These are phyloP conservation scores for Angomonas desouzai DNA, from an alignment of 208 protist species.

Conservation along the genomic window DNA sequence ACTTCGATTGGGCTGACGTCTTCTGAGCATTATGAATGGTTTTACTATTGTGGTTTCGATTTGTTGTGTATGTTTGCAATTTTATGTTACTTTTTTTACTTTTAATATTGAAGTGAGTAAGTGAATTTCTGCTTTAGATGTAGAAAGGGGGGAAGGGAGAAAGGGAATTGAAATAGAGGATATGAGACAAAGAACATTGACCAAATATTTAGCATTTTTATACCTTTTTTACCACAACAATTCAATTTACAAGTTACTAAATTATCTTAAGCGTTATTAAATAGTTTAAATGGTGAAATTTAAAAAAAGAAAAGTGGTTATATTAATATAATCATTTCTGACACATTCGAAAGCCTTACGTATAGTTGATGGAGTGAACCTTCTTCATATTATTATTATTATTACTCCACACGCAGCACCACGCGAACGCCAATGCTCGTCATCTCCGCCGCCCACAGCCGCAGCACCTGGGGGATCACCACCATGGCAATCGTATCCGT, in stretches of 20 bases:
- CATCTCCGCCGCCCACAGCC: constrained; percentile 85
- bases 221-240: not conserved
- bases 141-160: too few relatives aligned
- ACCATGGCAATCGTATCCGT: constrained; percentile 85
- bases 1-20: constrained; percentile 6
- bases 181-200: too few relatives aligned
- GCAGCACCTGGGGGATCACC: constrained; percentile 89
- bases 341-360: too few relatives aligned
- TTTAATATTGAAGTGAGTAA: too few relatives aligned
- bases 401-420: constrained; percentile 25
- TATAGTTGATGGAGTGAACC: too few relatives aligned
- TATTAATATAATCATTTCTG: not conserved
- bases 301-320: constrained; percentile 4
- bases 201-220: too few relatives aligned
- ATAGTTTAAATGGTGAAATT: too few relatives aligned
- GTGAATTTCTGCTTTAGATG: too few relatives aligned
- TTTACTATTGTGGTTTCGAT: too few relatives aligned
- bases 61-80: too few relatives aligned
- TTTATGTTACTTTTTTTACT: constrained; percentile 1
- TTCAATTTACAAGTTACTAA: not conserved
- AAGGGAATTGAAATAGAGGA: too few relatives aligned
- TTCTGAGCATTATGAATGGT: not conserved
- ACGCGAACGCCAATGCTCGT: constrained; percentile 87
- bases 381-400: constrained; percentile 13
- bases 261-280: constrained; percentile 1